Base-by-base conservation (phyloP, 2,329 filamentous ascomycete genomes). In the Aspergillus quadrilineatus region DNA sequence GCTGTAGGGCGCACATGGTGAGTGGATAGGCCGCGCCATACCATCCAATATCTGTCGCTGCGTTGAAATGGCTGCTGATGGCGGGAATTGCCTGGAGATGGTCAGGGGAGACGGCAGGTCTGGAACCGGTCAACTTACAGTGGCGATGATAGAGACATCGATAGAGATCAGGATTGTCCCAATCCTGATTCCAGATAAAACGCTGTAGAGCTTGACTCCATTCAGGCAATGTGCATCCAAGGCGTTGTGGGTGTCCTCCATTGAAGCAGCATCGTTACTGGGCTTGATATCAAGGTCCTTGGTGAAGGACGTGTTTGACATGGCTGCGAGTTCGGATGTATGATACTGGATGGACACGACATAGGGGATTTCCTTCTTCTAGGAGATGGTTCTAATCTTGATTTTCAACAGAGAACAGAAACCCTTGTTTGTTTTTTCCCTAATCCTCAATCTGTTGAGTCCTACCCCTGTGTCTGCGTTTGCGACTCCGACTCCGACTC, bases 161-260 rank as follows among this genome's bases (percentile, higher is more conserved):
- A 76, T 65, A 0, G 76, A 75, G 51, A 79, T 78, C 14, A 58
- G 60, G 7, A 75, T 75, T 7, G 76, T 73, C 2, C 74, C 76
- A 7, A 42, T 17, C 22, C 26, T 41, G 10, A 55, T 41, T 14
- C 15, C 46, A 14, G 46, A 36, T 15, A 48, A 7, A 26, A 48
- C 22, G 46, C 46, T 37, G 9, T 48, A 37, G 12, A 48, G 15
- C 6, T 34, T 37, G 6, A 26, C 12, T 0, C 46, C 10, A 9
- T 30, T 10, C 2, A 28, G 15, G 17, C 22, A 22, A 15, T 48
- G 46, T 9, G 17, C 41, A 43, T 43, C 41, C 8, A 42, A 17
- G 17, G 17, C 17, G 17, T 17, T 17, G 17, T 17, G 17, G 17
- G 17, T 17, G 17, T 17, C 17, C 17, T 17, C 17, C 17, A 17